Base-by-base conservation (phyloP, 2,329 filamentous ascomycete genomes). In the Fusarium sp. region DNA sequence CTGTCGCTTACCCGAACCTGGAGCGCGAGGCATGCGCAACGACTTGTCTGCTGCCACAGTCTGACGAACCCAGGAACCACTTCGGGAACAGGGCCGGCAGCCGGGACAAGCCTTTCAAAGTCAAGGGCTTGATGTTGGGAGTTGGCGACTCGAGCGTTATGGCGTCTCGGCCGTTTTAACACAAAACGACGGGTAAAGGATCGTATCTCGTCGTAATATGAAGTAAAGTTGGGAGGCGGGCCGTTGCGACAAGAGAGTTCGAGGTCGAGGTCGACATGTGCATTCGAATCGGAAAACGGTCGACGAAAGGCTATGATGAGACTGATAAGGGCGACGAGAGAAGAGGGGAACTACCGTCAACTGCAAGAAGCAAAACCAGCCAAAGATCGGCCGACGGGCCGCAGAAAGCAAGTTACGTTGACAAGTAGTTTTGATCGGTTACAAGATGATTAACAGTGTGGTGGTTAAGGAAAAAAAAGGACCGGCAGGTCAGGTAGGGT, bases 11-110 rank as follows among this genome's bases (percentile, higher is more conserved):
- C 82, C 79, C 78, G 84, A 84, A 78, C 81, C 83, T 74, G 85
- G 82, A 76, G 82, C 84, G 78, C 86, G 86, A 88, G 86, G 86
- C 86, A 89, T 89, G 84, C 84, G 84, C 80, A 76, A 74, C 71
- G 70, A 70, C 63, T 74, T 69, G 53, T 65, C 56, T 71, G 70
- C 66, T 74, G 74, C 75, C 76, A 74, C 76, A 77, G 74, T 73
- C 76, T 75, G 74, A 76, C 76, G 68, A 74, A 75, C 77, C 79
- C 73, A 67, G 65, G 67, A 73, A 76, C 77, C 76, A 75, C 65
- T 68, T 63, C 17, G 58, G 75, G 75, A 76, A 72, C 77, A 74
- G 76, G 78, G 74, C 75, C 74, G 75, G 77, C 77, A 79, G 75
- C 74, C 69, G 74, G 72, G 74, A 70, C 71, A 73, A 74, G 71